Evolutionary conservation across 768 basidiomycete species (phyloP).

Genomic region (Boletus rex-veris): DNA sequence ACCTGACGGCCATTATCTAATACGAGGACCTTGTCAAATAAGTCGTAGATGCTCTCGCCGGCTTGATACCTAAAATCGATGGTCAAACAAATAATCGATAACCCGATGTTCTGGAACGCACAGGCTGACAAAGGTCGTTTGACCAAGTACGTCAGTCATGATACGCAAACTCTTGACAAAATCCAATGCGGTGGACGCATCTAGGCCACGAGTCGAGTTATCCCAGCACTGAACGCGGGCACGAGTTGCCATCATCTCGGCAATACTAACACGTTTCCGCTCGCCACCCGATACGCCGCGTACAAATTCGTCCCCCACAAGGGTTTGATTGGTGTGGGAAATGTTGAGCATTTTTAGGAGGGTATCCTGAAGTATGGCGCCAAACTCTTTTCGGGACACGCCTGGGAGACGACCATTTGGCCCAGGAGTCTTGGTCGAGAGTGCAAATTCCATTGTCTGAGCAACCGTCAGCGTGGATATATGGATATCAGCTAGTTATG

Average conservation of each 20-base stretch:
- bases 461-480: conserved; percentile 78
- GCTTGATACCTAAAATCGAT: conserved; percentile 59
- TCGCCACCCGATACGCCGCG: conserved; percentile 80
- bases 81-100: not conserved
- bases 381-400: conserved; percentile 56
- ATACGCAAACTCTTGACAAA: conserved; percentile 75
- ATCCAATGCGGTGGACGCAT: conserved; percentile 86
- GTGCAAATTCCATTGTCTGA: conserved; percentile 69
- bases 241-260: conserved; percentile 82
- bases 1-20: conserved; percentile 79
- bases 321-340: conserved; percentile 70
- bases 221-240: conserved; percentile 83
- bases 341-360: conserved; percentile 81
- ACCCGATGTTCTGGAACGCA: conserved; percentile 30
- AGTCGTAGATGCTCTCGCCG: conserved; percentile 68
- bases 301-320: conserved; percentile 85
- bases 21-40: conserved; percentile 88
- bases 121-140: conserved; percentile 78
- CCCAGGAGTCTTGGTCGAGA: conserved; percentile 74
- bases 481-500: conserved; percentile 65
- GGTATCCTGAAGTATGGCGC: conserved; percentile 53
- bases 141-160: conserved; percentile 79
- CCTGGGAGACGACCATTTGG: conserved; percentile 70
- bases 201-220: conserved; percentile 76
- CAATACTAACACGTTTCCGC: conserved; percentile 77